Conservation (phyloP, 1,284 basidiomycete genomes). For the Amylostereum areolatum region DNA sequence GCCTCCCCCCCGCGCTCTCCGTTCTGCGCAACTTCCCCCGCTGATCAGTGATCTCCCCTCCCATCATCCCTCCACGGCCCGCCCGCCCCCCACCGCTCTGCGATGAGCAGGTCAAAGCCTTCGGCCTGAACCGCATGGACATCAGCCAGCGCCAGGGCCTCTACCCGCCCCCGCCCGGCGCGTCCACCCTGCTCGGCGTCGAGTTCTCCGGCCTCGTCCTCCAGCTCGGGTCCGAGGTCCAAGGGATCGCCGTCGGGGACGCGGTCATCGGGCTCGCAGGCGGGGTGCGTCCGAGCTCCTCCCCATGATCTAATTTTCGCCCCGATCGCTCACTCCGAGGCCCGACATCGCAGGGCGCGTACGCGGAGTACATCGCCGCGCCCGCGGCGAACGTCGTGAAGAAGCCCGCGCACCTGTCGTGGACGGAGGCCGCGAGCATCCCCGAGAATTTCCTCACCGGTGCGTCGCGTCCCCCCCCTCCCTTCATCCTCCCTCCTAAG, state of each 20-base stretch:
- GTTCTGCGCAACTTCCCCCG: no score
- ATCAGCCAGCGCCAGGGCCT: conserved; percentile 70
- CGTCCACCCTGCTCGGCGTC: conserved; percentile 80
- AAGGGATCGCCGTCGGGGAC: conserved; percentile 67
- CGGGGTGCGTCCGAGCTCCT: conserved; percentile 38
- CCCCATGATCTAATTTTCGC: not conserved
- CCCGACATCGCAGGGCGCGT: conserved; percentile 63
- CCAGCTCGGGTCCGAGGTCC: conserved; percentile 49
- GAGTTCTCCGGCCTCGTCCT: conserved; percentile 82
- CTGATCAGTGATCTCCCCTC: no score
- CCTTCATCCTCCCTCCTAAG: conserved; percentile 1
- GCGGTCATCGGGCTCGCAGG: conserved; percentile 82
- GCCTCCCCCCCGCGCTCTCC: no score
- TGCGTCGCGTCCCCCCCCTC: conserved; percentile 20
- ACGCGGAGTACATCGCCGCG: conserved; percentile 83
- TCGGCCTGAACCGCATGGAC: conserved; percentile 90
- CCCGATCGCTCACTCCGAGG: not conserved
- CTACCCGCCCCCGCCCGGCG: conserved; percentile 77
- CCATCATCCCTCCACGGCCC: not conserved
- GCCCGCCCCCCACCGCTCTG: conserved; percentile 7
- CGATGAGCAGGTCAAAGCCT: conserved; percentile 58
- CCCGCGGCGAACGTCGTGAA: conserved; percentile 63
- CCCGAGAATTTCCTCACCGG: conserved; percentile 87
- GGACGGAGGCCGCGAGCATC: conserved; percentile 80
- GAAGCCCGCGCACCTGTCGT: conserved; percentile 76